Evolutionary conservation across 768 basidiomycete genomes (phyloP).

Genomic region (Tulasnella sp.): DNA sequence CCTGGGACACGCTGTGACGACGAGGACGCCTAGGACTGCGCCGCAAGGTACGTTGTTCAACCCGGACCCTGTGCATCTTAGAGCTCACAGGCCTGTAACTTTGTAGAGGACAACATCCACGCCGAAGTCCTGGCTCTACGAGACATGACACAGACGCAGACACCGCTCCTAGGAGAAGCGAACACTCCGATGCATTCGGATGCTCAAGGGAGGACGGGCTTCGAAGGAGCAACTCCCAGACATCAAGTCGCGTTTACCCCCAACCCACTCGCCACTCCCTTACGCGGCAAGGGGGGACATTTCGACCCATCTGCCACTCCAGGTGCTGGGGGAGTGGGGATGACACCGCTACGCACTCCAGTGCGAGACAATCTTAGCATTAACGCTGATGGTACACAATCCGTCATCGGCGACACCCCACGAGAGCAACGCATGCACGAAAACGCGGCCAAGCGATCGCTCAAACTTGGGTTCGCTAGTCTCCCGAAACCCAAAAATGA

Average conservation of each 20-base stretch:
- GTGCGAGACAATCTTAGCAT: conserved; percentile 85
- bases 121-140: conserved; percentile 91
- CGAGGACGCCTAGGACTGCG: conserved; percentile 87
- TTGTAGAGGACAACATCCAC: conserved; percentile 86
- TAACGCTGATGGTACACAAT: conserved; percentile 57
- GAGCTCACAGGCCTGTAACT: conserved; percentile 13
- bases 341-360: conserved; percentile 89
- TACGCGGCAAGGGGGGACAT: conserved; percentile 35
- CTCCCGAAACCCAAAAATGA: conserved; percentile 94
- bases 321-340: conserved; percentile 34
- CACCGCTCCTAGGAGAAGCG: conserved; percentile 91
- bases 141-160: conserved; percentile 86
- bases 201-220: conserved; percentile 77
- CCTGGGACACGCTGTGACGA: conserved; percentile 78
- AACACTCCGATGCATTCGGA: conserved; percentile 83
- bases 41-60: conserved; percentile 63
- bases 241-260: conserved; percentile 88
- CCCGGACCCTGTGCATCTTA: neutral
- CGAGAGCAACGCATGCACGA: conserved; percentile 57
- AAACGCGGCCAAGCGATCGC: conserved; percentile 58
- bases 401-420: conserved; percentile 56
- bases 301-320: conserved; percentile 32
- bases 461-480: conserved; percentile 69
- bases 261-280: conserved; percentile 87
- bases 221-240: conserved; percentile 89